These are phyloP conservation scores for Phytophthora ohioensis DNA, from an alignment of 352 stramenopile genomes.

Conservation along the genomic window DNA sequence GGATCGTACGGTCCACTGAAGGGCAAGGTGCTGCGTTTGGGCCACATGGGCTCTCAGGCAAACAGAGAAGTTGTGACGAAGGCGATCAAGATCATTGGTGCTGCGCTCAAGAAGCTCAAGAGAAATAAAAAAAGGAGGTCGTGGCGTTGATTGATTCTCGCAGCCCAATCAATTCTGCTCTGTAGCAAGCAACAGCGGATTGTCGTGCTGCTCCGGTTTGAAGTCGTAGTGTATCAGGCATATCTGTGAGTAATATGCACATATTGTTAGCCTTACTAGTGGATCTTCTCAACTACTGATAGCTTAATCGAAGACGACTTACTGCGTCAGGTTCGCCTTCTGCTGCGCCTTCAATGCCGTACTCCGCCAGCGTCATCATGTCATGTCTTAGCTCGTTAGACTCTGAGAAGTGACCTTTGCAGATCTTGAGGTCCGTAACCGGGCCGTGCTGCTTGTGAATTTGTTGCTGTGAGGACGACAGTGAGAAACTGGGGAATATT, in stretches of 20 bases:
- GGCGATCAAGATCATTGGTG: constrained; percentile 43
- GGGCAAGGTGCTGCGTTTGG: constrained; percentile 59
- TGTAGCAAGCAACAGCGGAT: constrained; percentile 57
- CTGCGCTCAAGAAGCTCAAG: constrained; percentile 42
- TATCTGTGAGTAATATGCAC: constrained; percentile 31
- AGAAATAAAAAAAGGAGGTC: constrained; percentile 1
- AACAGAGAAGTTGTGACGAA: constrained; percentile 45
- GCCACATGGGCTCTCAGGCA: constrained; percentile 66
- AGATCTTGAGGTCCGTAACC: constrained; percentile 66
- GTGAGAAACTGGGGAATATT: not conserved
- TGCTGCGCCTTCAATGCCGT: constrained; percentile 56
- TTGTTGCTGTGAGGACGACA: constrained; percentile 39
- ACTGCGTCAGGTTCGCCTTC: constrained; percentile 53
- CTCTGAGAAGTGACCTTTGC: constrained; percentile 65
- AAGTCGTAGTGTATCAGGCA: constrained; percentile 73
- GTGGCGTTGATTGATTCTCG: constrained; percentile 7
- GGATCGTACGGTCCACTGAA: constrained; percentile 56
- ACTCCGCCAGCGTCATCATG: constrained; percentile 60
- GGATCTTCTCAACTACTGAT: not conserved
- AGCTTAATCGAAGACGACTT: not conserved
- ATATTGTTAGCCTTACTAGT: not conserved
- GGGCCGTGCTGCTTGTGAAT: constrained; percentile 62
- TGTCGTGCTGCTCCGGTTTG: constrained; percentile 70
- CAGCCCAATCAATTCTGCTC: constrained; percentile 43
- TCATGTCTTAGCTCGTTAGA: constrained; percentile 60